These are phyloP conservation scores for Hypoxylon sp. DNA, from an alignment of 2,329 filamentous ascomycete species.

Conservation along the genomic window DNA sequence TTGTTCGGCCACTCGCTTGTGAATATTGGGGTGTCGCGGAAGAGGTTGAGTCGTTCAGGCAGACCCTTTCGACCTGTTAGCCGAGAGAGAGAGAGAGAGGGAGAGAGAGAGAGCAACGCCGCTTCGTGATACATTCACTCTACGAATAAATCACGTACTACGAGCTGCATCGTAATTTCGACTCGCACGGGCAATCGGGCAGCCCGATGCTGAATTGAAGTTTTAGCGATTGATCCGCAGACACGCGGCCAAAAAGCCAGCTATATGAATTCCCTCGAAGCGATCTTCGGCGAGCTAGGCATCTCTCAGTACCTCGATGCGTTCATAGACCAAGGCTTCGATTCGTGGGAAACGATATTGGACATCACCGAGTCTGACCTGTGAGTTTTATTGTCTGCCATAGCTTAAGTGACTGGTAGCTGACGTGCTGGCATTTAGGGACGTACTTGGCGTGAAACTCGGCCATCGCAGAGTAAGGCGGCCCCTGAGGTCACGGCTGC, in stretches of 20 bases:
- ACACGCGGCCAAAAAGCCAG: slow-evolving; percentile 43
- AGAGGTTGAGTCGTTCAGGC: slow-evolving; percentile 8
- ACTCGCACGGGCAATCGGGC: slow-evolving; percentile 14
- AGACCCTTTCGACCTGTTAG: slow-evolving; percentile 8
- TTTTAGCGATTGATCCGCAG: slow-evolving; percentile 36
- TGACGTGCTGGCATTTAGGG: slow-evolving; percentile 59
- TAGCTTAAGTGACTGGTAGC: slow-evolving; percentile 15
- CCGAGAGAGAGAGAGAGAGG: too few relatives aligned
- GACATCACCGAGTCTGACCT: slow-evolving; percentile 88
- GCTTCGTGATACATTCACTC: slow-evolving; percentile 2
- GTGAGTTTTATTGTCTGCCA: slow-evolving; percentile 60
- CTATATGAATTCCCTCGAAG: slow-evolving; percentile 72
- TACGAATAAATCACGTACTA: slow-evolving; percentile 5
- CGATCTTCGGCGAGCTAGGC: slow-evolving; percentile 79
- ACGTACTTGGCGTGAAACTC: slow-evolving; percentile 80
- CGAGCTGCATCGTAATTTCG: slow-evolving; percentile 16
- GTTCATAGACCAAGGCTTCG: slow-evolving; percentile 84
- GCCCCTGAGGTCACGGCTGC: background rate
- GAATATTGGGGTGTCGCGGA: slow-evolving; percentile 27
- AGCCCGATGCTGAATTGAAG: slow-evolving; percentile 40
- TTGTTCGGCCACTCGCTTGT: slow-evolving; percentile 29
- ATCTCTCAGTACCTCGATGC: slow-evolving; percentile 80
- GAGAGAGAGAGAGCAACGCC: slow-evolving; percentile 21
- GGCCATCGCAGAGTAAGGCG: slow-evolving; percentile 80
- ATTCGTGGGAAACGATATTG: slow-evolving; percentile 84